Conservation (phyloP, 495 filamentous ascomycete species). For the Halenospora varia region DNA sequence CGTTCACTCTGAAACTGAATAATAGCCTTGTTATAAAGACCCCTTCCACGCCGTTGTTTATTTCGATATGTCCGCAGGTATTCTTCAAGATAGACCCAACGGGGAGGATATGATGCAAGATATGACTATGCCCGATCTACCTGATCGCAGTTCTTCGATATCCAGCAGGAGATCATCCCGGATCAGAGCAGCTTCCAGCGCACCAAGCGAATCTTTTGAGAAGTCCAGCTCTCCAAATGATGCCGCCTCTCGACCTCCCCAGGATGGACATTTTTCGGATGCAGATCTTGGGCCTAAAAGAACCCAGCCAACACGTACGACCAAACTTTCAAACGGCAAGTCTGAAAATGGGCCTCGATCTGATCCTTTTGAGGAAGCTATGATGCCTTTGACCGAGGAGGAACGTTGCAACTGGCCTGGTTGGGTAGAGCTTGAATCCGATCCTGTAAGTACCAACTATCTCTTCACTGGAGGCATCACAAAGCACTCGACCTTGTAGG, state of each 20-base stretch:
- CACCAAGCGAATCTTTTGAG: not conserved
- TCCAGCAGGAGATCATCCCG: not conserved
- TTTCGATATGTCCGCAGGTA: no score
- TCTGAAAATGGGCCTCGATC: not conserved
- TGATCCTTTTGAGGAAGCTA: slow-evolving; percentile 1
- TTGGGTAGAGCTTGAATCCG: slow-evolving; percentile 87
- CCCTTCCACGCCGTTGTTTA: no score
- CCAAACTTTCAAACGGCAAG: not conserved
- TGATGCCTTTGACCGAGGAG: slow-evolving; percentile 23
- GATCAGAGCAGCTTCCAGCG: not conserved
- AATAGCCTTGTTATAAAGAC: no score
- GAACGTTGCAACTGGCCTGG: slow-evolving; percentile 51
- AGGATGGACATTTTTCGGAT: no score
- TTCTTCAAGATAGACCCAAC: no score
- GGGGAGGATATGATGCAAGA: not conserved
- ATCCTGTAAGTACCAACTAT: slow-evolving; percentile 70
- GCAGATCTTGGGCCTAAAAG: no score
- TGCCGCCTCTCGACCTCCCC: not conserved
- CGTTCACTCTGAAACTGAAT: no score
- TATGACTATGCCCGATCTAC: not conserved
- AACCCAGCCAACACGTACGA: slow-evolving; percentile 1
- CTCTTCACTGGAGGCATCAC: no score
- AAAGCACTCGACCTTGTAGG: no score
- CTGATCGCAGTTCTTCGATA: not conserved
- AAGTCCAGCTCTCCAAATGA: not conserved